Evolutionary conservation across 1,284 basidiomycete genomes (phyloP).

Genomic region (Wolfiporia cocos): DNA sequence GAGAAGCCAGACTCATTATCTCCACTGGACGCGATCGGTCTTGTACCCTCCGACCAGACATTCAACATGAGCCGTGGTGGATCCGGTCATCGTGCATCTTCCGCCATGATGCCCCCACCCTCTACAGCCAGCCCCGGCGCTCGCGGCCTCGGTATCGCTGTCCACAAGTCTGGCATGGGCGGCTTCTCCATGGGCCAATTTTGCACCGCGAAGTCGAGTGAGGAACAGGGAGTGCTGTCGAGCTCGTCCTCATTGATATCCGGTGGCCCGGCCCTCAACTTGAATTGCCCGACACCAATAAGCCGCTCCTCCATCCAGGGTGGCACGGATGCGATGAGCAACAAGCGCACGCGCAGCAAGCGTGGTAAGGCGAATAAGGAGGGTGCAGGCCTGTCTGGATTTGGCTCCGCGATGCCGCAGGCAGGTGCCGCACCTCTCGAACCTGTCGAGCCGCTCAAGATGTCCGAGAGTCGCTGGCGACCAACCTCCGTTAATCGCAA

Average conservation of each 20-base stretch:
- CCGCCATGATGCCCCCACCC: slow-evolving; percentile 34
- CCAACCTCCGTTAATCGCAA: slow-evolving; percentile 24
- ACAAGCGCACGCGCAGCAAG: slow-evolving; percentile 64
- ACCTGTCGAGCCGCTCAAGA: slow-evolving; percentile 69
- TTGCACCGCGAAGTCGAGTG: slow-evolving; percentile 59
- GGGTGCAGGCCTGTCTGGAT: slow-evolving; percentile 27
- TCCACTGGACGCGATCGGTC: slow-evolving; percentile 86
- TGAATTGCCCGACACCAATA: slow-evolving; percentile 46
- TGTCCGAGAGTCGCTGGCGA: slow-evolving; percentile 79
- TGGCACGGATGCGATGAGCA: slow-evolving; percentile 47
- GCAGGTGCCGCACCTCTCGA: slow-evolving; percentile 35
- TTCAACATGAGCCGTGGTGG: slow-evolving; percentile 53
- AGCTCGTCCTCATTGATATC: slow-evolving; percentile 31
- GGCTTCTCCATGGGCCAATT: slow-evolving; percentile 76
- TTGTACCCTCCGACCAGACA: slow-evolving; percentile 68
- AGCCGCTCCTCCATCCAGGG: slow-evolving; percentile 75
- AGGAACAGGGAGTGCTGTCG: slow-evolving; percentile 62
- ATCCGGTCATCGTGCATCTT: slow-evolving; percentile 50
- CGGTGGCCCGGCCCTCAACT: slow-evolving; percentile 33
- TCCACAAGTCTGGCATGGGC: slow-evolving; percentile 36
- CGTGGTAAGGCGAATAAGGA: slow-evolving; percentile 56
- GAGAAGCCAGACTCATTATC: slow-evolving; percentile 92
- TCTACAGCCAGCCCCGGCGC: slow-evolving; percentile 28
- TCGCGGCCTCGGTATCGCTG: slow-evolving; percentile 52
- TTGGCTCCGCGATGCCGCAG: slow-evolving; percentile 10